Conservation (phyloP, 1,139 yeast genomes). For the Suhomyces wounanorum region DNA sequence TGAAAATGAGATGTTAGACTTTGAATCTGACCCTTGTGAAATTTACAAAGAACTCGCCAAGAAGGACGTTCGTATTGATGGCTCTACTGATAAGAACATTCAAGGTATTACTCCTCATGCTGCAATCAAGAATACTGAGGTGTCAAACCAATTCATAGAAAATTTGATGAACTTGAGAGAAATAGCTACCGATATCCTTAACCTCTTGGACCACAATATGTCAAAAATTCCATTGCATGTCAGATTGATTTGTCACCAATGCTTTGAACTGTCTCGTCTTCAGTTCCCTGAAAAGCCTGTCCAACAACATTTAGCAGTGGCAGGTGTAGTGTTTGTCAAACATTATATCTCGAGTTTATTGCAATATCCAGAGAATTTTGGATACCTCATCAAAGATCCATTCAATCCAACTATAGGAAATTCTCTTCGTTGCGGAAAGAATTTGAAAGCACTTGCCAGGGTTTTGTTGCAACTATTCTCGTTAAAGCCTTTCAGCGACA, state of each 20-base stretch:
- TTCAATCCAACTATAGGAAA: slow-evolving; percentile 32
- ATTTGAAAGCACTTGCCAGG: slow-evolving; percentile 59
- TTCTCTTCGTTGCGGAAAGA: slow-evolving; percentile 36
- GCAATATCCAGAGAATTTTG: slow-evolving; percentile 68
- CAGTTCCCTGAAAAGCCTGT: slow-evolving; percentile 56
- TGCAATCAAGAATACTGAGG: slow-evolving; percentile 79
- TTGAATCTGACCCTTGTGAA: slow-evolving; percentile 81
- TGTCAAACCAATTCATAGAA: slow-evolving; percentile 65
- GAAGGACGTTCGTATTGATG: slow-evolving; percentile 49
- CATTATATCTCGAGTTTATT: slow-evolving; percentile 69
- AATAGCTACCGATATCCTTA: slow-evolving; percentile 56
- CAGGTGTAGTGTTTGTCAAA: slow-evolving; percentile 67
- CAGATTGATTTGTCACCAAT: slow-evolving; percentile 43
- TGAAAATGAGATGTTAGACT: slow-evolving; percentile 58
- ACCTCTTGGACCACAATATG: slow-evolving; percentile 42
- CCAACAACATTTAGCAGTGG: slow-evolving; percentile 59
- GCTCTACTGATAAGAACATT: slow-evolving; percentile 33
- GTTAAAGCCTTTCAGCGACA: slow-evolving; percentile 69
- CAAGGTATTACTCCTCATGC: slow-evolving; percentile 51
- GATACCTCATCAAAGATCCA: slow-evolving; percentile 36
- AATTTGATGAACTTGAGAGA: slow-evolving; percentile 80
- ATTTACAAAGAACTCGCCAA: slow-evolving; percentile 53
- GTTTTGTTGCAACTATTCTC: slow-evolving; percentile 66
- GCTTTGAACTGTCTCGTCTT: slow-evolving; percentile 36
- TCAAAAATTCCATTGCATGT: slow-evolving; percentile 61